Evolutionary conservation across 305 asterid genomes (phyloP).

Genomic region (Solanum hybrid): DNA sequence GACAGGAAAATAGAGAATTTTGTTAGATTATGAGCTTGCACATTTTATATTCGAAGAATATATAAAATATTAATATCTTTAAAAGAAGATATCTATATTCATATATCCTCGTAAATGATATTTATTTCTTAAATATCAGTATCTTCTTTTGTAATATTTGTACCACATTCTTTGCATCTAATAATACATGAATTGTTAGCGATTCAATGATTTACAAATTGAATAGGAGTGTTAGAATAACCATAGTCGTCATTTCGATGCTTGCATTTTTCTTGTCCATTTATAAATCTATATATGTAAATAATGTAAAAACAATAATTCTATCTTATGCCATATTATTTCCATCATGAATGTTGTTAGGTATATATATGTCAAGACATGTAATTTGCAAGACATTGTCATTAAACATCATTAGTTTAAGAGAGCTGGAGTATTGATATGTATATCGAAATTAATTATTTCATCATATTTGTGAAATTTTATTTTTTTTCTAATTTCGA

Average conservation of each 20-base stretch:
- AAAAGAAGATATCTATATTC: too few relatives aligned
- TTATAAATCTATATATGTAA: not conserved
- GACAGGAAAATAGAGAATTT: too few relatives aligned
- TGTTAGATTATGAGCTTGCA: not conserved
- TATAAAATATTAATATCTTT: too few relatives aligned
- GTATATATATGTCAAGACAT: not conserved
- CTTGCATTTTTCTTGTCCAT: not conserved
- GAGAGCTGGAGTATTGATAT: not conserved
- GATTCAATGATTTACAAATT: not conserved
- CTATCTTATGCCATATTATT: not conserved
- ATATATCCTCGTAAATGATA: too few relatives aligned
- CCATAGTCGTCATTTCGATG: not conserved
- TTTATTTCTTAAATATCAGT: too few relatives aligned
- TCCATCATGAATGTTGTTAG: too few relatives aligned
- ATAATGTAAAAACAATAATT: too few relatives aligned
- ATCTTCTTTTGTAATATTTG: not conserved
- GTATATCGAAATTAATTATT: not conserved
- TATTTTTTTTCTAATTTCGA: not conserved
- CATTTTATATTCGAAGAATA: too few relatives aligned
- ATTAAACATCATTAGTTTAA: not conserved
- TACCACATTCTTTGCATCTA: not conserved
- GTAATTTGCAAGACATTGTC: not conserved
- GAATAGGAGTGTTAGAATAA: not conserved
- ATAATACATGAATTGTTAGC: not conserved
- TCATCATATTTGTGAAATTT: not conserved